Conservation (phyloP, 495 filamentous ascomycete species). For the Parmelia sp. region DNA sequence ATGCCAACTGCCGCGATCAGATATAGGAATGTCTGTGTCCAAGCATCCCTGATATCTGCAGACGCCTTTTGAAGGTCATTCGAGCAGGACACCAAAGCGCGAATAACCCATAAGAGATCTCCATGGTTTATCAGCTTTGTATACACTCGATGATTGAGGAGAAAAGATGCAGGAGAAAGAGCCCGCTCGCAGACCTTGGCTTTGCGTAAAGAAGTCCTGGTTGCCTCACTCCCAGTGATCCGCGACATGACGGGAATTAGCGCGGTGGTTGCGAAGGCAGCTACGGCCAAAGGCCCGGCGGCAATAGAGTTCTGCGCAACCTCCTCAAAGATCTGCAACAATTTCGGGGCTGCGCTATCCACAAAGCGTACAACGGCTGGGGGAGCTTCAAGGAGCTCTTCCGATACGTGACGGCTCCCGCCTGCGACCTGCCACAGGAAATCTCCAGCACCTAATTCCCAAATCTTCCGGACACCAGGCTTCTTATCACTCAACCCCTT, state of each 20-base stretch:
- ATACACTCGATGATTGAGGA: constrained; percentile 71
- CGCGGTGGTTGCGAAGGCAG: constrained; percentile 66
- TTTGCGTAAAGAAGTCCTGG: constrained; percentile 48
- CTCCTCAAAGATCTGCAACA: constrained; percentile 72
- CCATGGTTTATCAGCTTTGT: constrained; percentile 64
- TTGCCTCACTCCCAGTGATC: constrained; percentile 24
- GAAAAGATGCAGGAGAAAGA: constrained; percentile 58
- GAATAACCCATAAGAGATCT: constrained; percentile 69
- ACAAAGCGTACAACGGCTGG: constrained; percentile 44
- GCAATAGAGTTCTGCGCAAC: constrained; percentile 66
- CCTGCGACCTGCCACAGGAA: constrained; percentile 53
- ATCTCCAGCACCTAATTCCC: constrained; percentile 70
- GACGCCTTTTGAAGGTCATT: constrained; percentile 37
- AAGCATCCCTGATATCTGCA: constrained; percentile 45
- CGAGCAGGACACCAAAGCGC: constrained; percentile 59
- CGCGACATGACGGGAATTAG: constrained; percentile 40
- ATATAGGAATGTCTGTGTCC: constrained; percentile 79
- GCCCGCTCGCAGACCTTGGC: constrained; percentile 54
- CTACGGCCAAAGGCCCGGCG: constrained; percentile 65
- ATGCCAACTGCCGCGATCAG: constrained; percentile 56
- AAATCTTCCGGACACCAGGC: constrained; percentile 66
- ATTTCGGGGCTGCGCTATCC: constrained; percentile 54
- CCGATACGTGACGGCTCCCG: background rate
- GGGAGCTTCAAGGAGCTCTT: no score
- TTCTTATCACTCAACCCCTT: constrained; percentile 86